These are phyloP conservation scores for Dissophora globulifera DNA, from an alignment of 192 early-diverging fungal species.

Conservation along the genomic window DNA sequence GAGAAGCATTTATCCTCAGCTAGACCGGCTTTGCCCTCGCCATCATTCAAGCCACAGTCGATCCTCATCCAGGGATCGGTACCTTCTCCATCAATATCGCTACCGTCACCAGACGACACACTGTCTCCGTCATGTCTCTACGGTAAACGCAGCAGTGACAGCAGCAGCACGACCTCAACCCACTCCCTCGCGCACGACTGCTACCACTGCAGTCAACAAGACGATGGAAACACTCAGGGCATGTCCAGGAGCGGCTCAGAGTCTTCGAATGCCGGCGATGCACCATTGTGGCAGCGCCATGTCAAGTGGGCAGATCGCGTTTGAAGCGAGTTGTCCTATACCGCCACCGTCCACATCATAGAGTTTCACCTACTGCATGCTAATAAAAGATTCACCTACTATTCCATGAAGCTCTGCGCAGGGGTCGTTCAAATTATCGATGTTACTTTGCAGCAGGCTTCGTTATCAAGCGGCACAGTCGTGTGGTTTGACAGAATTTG, in stretches of 20 bases:
- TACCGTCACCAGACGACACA: neutral
- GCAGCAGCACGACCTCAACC: conserved; percentile 11
- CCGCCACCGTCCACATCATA: too few species aligned
- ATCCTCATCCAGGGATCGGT: conserved; percentile 31
- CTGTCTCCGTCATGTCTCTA: neutral
- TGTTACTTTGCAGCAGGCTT: too few species aligned
- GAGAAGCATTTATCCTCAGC: conserved; percentile 35
- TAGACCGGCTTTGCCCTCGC: conserved; percentile 24
- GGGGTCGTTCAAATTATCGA: too few species aligned
- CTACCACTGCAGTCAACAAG: neutral
- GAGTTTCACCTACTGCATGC: too few species aligned
- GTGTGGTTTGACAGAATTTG: too few species aligned
- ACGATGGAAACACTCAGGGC: neutral
- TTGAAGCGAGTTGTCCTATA: neutral
- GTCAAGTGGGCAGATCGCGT: conserved; percentile 39
- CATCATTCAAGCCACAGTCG: conserved; percentile 27
- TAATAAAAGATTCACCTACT: too few species aligned
- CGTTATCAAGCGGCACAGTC: too few species aligned
- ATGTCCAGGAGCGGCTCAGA: conserved; percentile 2
- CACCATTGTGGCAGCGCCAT: neutral
- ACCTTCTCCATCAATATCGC: neutral
- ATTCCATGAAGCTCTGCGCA: too few species aligned
- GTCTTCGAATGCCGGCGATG: neutral
- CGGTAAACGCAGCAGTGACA: conserved; percentile 19
- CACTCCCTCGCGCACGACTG: conserved; percentile 18